Evolutionary conservation across 73 alveolate genomes (phyloP).

Genomic region (Uronychia setigera): DNA sequence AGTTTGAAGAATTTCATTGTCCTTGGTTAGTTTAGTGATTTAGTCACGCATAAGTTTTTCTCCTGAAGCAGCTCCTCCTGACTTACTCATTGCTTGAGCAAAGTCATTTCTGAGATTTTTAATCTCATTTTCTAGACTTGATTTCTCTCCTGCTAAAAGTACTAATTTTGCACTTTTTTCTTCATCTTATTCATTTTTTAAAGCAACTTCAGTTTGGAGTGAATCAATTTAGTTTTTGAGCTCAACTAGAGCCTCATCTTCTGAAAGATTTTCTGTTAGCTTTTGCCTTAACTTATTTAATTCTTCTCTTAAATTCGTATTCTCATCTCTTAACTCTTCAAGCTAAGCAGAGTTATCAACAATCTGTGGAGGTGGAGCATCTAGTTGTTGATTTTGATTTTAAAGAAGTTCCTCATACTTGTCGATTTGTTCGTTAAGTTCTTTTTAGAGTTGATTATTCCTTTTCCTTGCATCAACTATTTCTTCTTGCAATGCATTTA

Average conservation of each 20-base stretch:
- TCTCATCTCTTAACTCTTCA: conserved; percentile 22
- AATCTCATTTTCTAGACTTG: neutral
- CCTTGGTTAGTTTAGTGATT: neutral
- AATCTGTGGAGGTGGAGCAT: neutral
- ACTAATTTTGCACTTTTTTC: neutral
- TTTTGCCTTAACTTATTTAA: neutral
- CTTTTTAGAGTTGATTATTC: neutral
- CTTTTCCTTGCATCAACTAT: neutral
- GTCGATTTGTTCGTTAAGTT: neutral
- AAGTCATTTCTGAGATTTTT: neutral
- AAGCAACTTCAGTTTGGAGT: neutral
- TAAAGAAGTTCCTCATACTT: too few relatives aligned
- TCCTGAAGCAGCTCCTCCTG: neutral
- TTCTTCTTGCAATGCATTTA: neutral
- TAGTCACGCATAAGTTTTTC: neutral
- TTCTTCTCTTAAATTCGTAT: neutral
- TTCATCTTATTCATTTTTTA: neutral
- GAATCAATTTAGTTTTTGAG: neutral
- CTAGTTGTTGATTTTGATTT: too few relatives aligned
- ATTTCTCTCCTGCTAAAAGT: neutral
- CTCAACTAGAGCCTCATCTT: neutral
- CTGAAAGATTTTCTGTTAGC: neutral
- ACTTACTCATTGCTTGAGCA: neutral
- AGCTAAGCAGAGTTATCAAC: neutral
- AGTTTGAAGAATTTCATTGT: neutral